phyloP scores from a whole-genome alignment of 176 grass and related monocot species.

The Juncus effusus region DNA sequence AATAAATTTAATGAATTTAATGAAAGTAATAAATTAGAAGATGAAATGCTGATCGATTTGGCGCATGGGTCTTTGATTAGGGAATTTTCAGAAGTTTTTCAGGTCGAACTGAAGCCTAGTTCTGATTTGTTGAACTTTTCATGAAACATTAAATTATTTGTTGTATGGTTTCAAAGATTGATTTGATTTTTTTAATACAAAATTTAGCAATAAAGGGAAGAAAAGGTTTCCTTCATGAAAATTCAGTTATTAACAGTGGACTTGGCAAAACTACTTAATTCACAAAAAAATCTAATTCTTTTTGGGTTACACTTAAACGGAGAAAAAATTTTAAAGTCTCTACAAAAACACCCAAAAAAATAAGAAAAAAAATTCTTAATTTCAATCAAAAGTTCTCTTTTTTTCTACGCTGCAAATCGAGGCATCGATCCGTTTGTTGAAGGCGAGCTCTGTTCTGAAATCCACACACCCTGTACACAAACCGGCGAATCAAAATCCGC shows the following conservation, averaged over 20 bases:
- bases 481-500: slow-evolving; percentile 47
- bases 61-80: slow-evolving; percentile 45
- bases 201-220: too few relatives aligned
- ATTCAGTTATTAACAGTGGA: too few relatives aligned
- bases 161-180: too few relatives aligned
- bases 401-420: slow-evolving; percentile 10
- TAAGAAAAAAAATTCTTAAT: slow-evolving; percentile 4
- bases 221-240: too few relatives aligned
- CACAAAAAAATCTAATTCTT: too few relatives aligned
- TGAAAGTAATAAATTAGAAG: slow-evolving; percentile 19
- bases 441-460: slow-evolving; percentile 55
- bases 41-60: slow-evolving; percentile 40
- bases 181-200: too few relatives aligned
- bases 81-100: slow-evolving; percentile 69
- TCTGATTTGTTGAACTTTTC: neutral
- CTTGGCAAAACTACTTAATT: too few relatives aligned
- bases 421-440: slow-evolving; percentile 59
- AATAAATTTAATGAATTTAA: neutral
- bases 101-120: slow-evolving; percentile 31
- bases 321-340: neutral
- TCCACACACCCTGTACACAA: slow-evolving; percentile 63
- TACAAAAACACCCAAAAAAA: slow-evolving; percentile 8
- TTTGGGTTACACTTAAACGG: neutral
- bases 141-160: too few relatives aligned
- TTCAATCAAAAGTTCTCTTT: neutral